Percentiles rank a stretch among this genome's conserved stretches.
Conservation (phyloP, 2,329 filamentous ascomycete genomes). For the Penicillium sp. region DNA sequence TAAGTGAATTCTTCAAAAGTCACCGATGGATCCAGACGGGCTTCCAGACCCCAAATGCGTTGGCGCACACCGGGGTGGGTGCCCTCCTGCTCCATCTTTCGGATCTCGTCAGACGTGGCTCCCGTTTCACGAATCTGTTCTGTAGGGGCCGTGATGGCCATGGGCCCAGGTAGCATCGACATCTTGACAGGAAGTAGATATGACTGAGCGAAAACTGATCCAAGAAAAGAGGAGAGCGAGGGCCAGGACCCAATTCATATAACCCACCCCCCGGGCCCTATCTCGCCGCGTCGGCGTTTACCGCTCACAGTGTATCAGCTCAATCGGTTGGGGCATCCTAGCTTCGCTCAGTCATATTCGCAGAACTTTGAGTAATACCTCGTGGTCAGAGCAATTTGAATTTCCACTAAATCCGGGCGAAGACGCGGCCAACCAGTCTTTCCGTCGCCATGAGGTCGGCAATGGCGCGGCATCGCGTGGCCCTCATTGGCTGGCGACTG, state of each 20-base stretch:
- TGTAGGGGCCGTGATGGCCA: constrained; percentile 15
- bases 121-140: constrained; percentile 14
- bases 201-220: neutral
- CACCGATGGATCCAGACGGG: constrained; percentile 30
- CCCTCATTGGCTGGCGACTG: neutral
- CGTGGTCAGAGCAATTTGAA: constrained; percentile 2
- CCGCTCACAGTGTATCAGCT: neutral
- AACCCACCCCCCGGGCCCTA: neutral
- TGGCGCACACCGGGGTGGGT: constrained; percentile 13
- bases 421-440: neutral
- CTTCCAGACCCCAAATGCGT: constrained; percentile 30
- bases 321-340: neutral
- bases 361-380: neutral
- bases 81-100: constrained; percentile 2
- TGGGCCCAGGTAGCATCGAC: constrained; percentile 11
- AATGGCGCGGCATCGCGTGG: neutral
- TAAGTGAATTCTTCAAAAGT: constrained; percentile 30
- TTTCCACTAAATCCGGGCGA: neutral
- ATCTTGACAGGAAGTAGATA: neutral
- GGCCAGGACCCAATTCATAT: neutral
- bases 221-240: neutral
- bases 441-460: neutral
- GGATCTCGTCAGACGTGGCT: constrained; percentile 1
- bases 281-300: neutral
- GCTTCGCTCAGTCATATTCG: neutral